A percentile compares a stretch with the other conserved stretches of the same genome.
These are phyloP conservation scores for Agaricus blazei DNA, from an alignment of 768 basidiomycete species.

Conservation along the genomic window DNA sequence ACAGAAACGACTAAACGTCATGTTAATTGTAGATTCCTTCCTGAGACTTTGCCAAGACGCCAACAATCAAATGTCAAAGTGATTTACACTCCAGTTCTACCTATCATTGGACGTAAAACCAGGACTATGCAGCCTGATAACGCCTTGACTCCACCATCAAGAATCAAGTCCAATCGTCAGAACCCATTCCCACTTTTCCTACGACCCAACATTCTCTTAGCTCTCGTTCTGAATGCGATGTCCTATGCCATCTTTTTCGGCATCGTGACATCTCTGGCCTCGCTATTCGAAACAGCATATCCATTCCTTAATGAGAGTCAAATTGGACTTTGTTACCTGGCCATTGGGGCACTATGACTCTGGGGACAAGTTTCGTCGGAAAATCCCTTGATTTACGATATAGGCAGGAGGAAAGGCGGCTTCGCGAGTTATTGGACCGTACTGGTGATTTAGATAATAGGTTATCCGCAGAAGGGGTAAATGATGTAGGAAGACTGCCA, in stretches of 20 bases:
- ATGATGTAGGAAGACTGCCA: background rate
- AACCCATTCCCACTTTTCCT: slow-evolving; percentile 56
- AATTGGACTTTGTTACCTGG: slow-evolving; percentile 75
- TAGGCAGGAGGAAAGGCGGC: slow-evolving; percentile 29
- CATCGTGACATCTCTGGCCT: slow-evolving; percentile 55
- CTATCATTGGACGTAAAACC: background rate
- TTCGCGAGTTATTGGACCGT: slow-evolving; percentile 10
- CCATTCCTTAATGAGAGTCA: slow-evolving; percentile 54
- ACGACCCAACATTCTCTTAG: slow-evolving; percentile 47
- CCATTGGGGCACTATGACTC: slow-evolving; percentile 69
- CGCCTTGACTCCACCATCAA: slow-evolving; percentile 20
- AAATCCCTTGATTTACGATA: slow-evolving; percentile 66
- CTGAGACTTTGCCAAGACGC: slow-evolving; percentile 37
- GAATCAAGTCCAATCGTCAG: slow-evolving; percentile 24
- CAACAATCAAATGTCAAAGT: background rate
- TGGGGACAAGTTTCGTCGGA: slow-evolving; percentile 57
- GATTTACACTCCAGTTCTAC: slow-evolving; percentile 6
- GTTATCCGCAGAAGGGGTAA: background rate
- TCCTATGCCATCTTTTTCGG: slow-evolving; percentile 54
- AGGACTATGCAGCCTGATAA: slow-evolving; percentile 8
- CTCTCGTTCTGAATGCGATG: slow-evolving; percentile 48
- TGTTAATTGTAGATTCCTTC: slow-evolving; percentile 32
- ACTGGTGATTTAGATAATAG: background rate
- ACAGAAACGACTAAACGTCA: slow-evolving; percentile 14
- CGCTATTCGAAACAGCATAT: slow-evolving; percentile 55